Conservation (phyloP, 2,329 filamentous ascomycete genomes). For the Neofusicoccum cordaticola region DNA sequence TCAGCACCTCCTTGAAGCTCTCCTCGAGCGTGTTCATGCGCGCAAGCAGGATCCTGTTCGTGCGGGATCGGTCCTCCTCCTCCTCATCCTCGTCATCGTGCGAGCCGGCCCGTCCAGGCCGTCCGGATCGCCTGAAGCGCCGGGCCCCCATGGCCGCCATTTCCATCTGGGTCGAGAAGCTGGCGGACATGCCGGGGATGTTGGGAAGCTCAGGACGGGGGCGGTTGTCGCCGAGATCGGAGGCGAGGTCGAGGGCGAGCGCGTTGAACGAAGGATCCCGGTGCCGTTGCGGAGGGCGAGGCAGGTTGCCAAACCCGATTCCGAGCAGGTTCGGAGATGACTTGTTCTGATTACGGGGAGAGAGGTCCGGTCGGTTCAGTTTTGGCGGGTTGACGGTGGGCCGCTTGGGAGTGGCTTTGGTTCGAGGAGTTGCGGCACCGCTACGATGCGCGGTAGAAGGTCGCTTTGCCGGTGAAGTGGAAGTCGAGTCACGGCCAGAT, state of each 20-base stretch:
- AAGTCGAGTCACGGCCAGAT: slow-evolving; percentile 37
- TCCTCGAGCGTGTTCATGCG: slow-evolving; percentile 93
- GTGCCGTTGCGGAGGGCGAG: slow-evolving; percentile 46
- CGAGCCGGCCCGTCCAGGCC: neutral
- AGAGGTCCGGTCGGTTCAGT: slow-evolving; percentile 32
- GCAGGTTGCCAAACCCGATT: slow-evolving; percentile 56
- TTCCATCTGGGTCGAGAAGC: slow-evolving; percentile 68
- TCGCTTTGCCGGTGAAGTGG: slow-evolving; percentile 32
- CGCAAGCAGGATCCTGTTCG: slow-evolving; percentile 75
- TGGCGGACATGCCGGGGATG: slow-evolving; percentile 61
- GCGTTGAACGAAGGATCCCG: slow-evolving; percentile 64
- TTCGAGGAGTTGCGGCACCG: slow-evolving; percentile 34
- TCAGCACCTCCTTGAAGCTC: slow-evolving; percentile 81
- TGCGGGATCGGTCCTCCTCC: slow-evolving; percentile 32
- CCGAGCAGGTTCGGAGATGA: slow-evolving; percentile 52
- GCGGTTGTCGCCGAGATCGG: slow-evolving; percentile 64
- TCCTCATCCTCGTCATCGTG: slow-evolving; percentile 17
- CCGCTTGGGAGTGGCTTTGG: neutral
- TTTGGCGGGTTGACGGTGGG: slow-evolving; percentile 21
- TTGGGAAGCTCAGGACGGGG: slow-evolving; percentile 50
- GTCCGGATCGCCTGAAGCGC: neutral
- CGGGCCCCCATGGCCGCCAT: slow-evolving; percentile 29
- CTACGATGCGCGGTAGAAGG: slow-evolving; percentile 28
- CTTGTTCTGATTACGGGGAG: slow-evolving; percentile 26
- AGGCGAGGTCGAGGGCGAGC: slow-evolving; percentile 63